Base-by-base conservation (phyloP, 2,329 filamentous ascomycete genomes). In the Sphaerulina musiva region DNA sequence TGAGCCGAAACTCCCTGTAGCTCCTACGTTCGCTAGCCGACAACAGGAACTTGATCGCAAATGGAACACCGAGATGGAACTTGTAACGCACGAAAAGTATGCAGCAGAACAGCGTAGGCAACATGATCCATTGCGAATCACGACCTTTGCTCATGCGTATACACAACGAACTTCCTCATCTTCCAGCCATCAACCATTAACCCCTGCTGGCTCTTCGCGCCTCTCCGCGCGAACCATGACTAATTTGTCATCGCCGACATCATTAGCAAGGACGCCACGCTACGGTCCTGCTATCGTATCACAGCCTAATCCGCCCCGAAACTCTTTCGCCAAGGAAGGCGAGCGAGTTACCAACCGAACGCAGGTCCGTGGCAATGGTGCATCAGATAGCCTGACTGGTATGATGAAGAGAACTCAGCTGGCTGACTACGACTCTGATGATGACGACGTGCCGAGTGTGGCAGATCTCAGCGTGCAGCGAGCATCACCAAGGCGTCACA, bases 221-320 rank as follows among this genome's bases (percentile, higher is more conserved):
- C 43, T 51, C 40, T 56, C 54, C 38, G 48, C 54, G 5, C 44
- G 54, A 12, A 51, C 40, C 29, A 40, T 48, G 45, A 56, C 54
- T 3, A 44, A 56, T 36, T 48, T 40, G 6, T 52, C 48, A 12
- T 42, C 39, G 6, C 39, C 47, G 9, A 39, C 38, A 5, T 34
- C 36, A 2, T 46, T 42, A 17, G 42, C 53, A 26, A 50, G 54
- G 12, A 48, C 54, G 11, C 48, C 54, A 4, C 54, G 54, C 7
- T 56, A 56, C 11, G 53, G 53, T n/a, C 10, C 29, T 9, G 40
- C 48, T 20, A 46, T 44, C n/a, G 40, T 52, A 5, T 48, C 51
- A 31, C 48, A 52, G 36, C 48, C 49, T 31, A 52, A 44, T 29
- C 49, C 41, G 20, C 54, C 54, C 31, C 38, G 44, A 7, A 40